These are phyloP conservation scores for Ogataea dorogensis DNA, from an alignment of 805 yeast species.

Conservation along the genomic window DNA sequence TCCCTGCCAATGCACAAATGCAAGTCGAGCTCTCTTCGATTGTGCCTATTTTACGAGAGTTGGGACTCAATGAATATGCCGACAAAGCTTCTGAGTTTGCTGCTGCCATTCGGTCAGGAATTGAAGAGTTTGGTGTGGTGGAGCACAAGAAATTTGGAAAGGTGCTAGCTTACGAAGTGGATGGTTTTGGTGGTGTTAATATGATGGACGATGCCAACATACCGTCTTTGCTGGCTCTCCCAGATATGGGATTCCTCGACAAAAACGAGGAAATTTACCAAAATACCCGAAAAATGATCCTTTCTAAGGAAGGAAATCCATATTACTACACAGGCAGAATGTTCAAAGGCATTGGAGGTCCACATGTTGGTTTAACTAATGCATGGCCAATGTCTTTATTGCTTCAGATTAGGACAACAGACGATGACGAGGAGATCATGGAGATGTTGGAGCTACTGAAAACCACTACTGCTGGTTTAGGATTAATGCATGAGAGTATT, in stretches of 20 bases:
- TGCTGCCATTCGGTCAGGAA: slow-evolving; percentile 48
- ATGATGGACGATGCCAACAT: slow-evolving; percentile 91
- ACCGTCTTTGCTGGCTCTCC: slow-evolving; percentile 77
- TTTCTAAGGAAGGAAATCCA: slow-evolving; percentile 71
- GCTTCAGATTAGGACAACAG: slow-evolving; percentile 69
- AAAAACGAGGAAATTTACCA: slow-evolving; percentile 59
- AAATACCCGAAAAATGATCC: slow-evolving; percentile 75
- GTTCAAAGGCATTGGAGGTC: slow-evolving; percentile 86
- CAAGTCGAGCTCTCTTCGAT: slow-evolving; percentile 54
- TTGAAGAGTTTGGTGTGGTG: slow-evolving; percentile 62
- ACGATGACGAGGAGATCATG: slow-evolving; percentile 66
- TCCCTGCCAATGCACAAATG: slow-evolving; percentile 84
- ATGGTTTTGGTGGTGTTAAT: slow-evolving; percentile 73
- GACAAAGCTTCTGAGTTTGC: slow-evolving; percentile 38
- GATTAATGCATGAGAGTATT: slow-evolving; percentile 82
- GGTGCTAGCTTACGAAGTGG: slow-evolving; percentile 86
- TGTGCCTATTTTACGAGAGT: slow-evolving; percentile 27
- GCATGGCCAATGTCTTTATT: slow-evolving; percentile 94
- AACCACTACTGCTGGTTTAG: slow-evolving; percentile 67
- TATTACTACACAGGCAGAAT: slow-evolving; percentile 61
- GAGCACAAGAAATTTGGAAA: slow-evolving; percentile 67
- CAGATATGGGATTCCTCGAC: slow-evolving; percentile 67
- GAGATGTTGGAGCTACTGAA: slow-evolving; percentile 49
- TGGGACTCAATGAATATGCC: slow-evolving; percentile 18
- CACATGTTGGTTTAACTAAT: slow-evolving; percentile 74